A percentile compares a stretch with the other conserved stretches of the same genome.
These are phyloP conservation scores for Aegilops longissima DNA, from an alignment of 176 grass and related monocot species.

Conservation along the genomic window DNA sequence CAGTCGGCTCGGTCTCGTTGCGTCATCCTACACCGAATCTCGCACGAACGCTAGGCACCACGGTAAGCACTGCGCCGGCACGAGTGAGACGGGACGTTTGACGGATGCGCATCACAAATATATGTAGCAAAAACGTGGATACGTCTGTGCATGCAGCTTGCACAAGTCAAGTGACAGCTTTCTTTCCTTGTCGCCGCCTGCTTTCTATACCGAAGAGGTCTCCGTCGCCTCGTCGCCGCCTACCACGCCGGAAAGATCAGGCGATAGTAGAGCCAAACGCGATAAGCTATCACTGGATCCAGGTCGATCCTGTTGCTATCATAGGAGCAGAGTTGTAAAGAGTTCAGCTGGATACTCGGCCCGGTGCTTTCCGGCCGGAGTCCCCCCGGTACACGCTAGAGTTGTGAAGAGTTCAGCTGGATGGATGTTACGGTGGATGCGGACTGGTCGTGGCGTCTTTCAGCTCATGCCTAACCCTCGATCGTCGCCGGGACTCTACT, in stretches of 20 bases:
- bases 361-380: not conserved
- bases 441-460: not conserved
- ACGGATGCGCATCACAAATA: not conserved
- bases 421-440: no score
- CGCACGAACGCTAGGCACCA: not conserved
- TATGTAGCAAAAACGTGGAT: not conserved
- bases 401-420: not conserved
- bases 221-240: not conserved
- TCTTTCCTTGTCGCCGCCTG: not conserved
- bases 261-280: slow-evolving; percentile 12
- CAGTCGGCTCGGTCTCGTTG: not conserved
- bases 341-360: not conserved
- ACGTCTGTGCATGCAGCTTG: not conserved
- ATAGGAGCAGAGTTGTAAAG: not conserved
- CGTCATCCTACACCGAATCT: slow-evolving; percentile 20
- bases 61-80: not conserved
- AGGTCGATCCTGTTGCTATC: slow-evolving; percentile 12
- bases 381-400: not conserved
- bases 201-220: not conserved
- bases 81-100: not conserved
- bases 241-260: not conserved
- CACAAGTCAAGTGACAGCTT: slow-evolving; percentile 1
- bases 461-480: not conserved
- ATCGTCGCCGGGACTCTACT: no score
- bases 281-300: slow-evolving; percentile 54